phyloP scores from a whole-genome alignment of 495 filamentous ascomycete species.

The Neurospora tetraspora region DNA sequence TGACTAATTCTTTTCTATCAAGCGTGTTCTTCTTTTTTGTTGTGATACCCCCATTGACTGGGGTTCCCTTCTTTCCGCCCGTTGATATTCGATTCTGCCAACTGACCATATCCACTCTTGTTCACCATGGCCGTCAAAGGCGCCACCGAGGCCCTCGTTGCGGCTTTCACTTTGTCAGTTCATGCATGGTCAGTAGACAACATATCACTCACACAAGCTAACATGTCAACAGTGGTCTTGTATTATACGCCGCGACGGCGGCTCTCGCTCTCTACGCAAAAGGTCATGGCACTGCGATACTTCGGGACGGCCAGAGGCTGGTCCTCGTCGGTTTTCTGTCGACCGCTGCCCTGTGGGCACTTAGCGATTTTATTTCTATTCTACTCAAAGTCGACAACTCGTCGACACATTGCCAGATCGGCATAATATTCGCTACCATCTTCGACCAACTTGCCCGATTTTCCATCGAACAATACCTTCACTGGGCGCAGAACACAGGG shows the following conservation, averaged over 20 bases:
- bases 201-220: background rate
- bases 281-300: constrained; percentile 37
- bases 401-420: constrained; percentile 36
- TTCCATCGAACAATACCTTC: constrained; percentile 40
- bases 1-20: constrained; percentile 10
- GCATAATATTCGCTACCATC: constrained; percentile 36
- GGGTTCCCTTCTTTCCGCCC: constrained; percentile 28
- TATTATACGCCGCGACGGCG: constrained; percentile 42
- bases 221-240: constrained; percentile 31
- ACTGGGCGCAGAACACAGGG: constrained; percentile 34
- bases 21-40: background rate
- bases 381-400: constrained; percentile 32
- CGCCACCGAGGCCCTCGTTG: constrained; percentile 39
- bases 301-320: constrained; percentile 53
- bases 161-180: constrained; percentile 45
- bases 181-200: background rate
- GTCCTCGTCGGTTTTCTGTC: constrained; percentile 46
- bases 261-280: constrained; percentile 41
- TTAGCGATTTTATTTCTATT: constrained; percentile 37
- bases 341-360: constrained; percentile 41
- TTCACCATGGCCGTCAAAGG: constrained; percentile 36
- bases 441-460: constrained; percentile 45
- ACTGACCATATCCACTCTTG: constrained; percentile 12
- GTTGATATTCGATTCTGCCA: constrained; percentile 7
- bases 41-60: constrained; percentile 44